Conservation (phyloP, 768 basidiomycete species). For the Pulveroboletus sp. region DNA sequence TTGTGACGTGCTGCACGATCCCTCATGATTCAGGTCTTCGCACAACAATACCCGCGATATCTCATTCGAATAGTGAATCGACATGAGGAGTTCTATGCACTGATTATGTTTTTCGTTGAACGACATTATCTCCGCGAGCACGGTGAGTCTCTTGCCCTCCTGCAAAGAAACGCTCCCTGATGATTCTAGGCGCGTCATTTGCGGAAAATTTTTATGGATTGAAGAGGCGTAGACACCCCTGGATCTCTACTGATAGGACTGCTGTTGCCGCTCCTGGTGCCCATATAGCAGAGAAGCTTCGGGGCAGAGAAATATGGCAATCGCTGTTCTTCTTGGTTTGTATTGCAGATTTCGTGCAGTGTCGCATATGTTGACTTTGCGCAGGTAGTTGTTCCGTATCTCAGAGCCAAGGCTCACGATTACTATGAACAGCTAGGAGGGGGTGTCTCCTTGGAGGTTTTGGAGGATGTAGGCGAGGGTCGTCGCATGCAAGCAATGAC, state of each 20-base stretch:
- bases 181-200: slow-evolving; percentile 76
- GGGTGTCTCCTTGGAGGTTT: slow-evolving; percentile 61
- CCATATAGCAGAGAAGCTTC: slow-evolving; percentile 61
- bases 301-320: slow-evolving; percentile 62
- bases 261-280: slow-evolving; percentile 63
- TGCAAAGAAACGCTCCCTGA: background rate
- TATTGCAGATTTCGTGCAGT: background rate
- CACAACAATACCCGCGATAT: slow-evolving; percentile 91
- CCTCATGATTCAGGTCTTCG: slow-evolving; percentile 67
- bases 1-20: background rate
- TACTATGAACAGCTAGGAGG: slow-evolving; percentile 90
- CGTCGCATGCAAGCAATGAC: slow-evolving; percentile 48
- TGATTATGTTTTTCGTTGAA: slow-evolving; percentile 87
- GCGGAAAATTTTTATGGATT: slow-evolving; percentile 95
- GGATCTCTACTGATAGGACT: slow-evolving; percentile 65
- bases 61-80: slow-evolving; percentile 85
- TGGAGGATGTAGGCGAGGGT: slow-evolving; percentile 48
- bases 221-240: slow-evolving; percentile 70
- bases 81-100: slow-evolving; percentile 95
- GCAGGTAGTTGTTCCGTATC: slow-evolving; percentile 80
- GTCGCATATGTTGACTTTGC: background rate
- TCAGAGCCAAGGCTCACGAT: slow-evolving; percentile 85
- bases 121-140: slow-evolving; percentile 84
- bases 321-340: slow-evolving; percentile 80
- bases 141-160: slow-evolving; percentile 44